Base-by-base conservation (phyloP, 2,329 filamentous ascomycete genomes). In the Phialocephala subalpina region DNA sequence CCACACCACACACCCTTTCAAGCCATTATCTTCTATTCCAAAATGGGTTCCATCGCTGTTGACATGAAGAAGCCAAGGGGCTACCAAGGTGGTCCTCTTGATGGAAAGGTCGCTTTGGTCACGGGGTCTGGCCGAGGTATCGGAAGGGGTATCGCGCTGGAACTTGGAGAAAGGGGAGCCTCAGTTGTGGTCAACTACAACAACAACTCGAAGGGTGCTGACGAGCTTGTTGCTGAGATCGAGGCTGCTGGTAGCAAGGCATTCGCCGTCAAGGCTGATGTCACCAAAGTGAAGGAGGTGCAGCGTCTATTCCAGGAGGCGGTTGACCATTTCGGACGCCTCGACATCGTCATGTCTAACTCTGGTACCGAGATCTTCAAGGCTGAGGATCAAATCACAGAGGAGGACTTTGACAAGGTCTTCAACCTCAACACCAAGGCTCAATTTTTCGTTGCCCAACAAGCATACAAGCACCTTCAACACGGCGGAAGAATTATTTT, bases 71-170 rank as follows among this genome's bases (percentile, higher is more conserved):
- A 42, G 14, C 45, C 45, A 57, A 36, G 55, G 33, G 20, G 29
- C 5, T 57, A 57, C 22, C 38, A 61, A 25, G 64, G 64, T 27
- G 55, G 57, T 27, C 25, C 60, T 29, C 60, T 70, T n/a, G 65
- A 65, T 11, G 72, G 73, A 74, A 96, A 96, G 79, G 87, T 96
- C 55, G 92, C 91, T 71, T 90, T 97, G 69, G 86, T 97, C 53
- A 97, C 93, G 0, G 93, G 93, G 53, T 92, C 92, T 56, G 94
- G 91, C 6, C 84, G 93, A 70, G 93, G 93, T 42, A 84, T 97
- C 14, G 93, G 93, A 22, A 83, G 78, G 8, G 78, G 78, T 45
- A 78, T 82, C n/a, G 77, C 79, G 3, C 73, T 75, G 40, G 79
- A 74, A n/a, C 72, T 75, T 20, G 79, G 78, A 6, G 75, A 78